phyloP scores from a whole-genome alignment of 1,139 yeast species.

The Arxiozyma bovina region DNA sequence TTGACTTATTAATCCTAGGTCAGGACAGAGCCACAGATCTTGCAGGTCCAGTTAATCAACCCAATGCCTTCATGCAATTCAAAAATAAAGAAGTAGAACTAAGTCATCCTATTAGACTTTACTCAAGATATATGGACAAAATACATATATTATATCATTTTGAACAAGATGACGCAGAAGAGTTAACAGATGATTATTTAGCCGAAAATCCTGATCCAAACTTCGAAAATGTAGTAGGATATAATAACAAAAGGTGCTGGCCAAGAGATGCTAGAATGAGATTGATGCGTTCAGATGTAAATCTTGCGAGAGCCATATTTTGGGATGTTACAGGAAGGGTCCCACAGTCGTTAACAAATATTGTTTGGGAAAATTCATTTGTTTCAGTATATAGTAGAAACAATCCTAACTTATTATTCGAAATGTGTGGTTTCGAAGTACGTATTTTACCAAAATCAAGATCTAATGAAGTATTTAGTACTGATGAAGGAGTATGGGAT shows the following conservation, averaged over 20 bases:
- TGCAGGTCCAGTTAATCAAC: constrained; percentile 68
- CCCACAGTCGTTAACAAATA: constrained; percentile 62
- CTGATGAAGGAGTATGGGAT: constrained; percentile 88
- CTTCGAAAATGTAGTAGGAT: constrained; percentile 77
- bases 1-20: constrained; percentile 78
- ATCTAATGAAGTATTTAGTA: constrained; percentile 40
- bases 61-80: constrained; percentile 73
- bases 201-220: constrained; percentile 89
- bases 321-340: constrained; percentile 82
- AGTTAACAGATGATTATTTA: constrained; percentile 63
- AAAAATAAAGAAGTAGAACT: constrained; percentile 50
- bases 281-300: constrained; percentile 82
- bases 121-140: constrained; percentile 76
- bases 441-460: constrained; percentile 74
- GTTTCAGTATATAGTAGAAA: constrained; percentile 86
- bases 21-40: constrained; percentile 77
- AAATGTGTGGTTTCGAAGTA: constrained; percentile 94
- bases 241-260: constrained; percentile 89
- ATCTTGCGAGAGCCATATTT: constrained; percentile 81
- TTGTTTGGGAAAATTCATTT: constrained; percentile 74
- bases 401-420: constrained; percentile 77
- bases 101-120: constrained; percentile 66
- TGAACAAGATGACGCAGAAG: constrained; percentile 62
- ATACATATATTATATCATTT: constrained; percentile 75
- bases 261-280: constrained; percentile 90